Conservation (phyloP, 371 early-diverging fungal species). For the Parasitella parasitica region DNA sequence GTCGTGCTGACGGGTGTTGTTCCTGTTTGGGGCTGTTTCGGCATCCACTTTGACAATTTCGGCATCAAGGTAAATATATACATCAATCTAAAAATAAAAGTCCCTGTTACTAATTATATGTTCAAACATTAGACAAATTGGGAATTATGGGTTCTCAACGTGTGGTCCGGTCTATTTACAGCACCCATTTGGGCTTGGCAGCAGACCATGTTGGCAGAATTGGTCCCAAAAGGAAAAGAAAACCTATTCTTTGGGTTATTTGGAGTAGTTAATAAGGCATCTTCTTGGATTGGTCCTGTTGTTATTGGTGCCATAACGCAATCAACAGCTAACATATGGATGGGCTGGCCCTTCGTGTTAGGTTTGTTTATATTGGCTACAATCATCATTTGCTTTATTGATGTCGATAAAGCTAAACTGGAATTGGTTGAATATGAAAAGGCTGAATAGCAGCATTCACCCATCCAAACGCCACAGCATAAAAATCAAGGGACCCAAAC, state of each 20-base stretch:
- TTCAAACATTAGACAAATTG: not conserved
- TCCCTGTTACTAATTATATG: not conserved
- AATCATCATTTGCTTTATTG: conserved; percentile 41
- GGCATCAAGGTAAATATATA: conserved; percentile 22
- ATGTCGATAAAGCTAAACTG: conserved; percentile 53
- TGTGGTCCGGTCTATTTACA: conserved; percentile 44
- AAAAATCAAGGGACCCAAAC: not conserved
- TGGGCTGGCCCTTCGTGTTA: conserved; percentile 37
- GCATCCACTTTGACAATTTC: conserved; percentile 21
- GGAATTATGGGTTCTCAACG: conserved; percentile 43
- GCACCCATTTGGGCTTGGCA: conserved; percentile 52
- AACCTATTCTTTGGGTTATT: conserved; percentile 57
- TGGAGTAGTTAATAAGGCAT: conserved; percentile 63
- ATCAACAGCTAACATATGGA: conserved; percentile 32
- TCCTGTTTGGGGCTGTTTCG: conserved; percentile 44
- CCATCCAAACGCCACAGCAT: not conserved
- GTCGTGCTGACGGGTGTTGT: conserved; percentile 24
- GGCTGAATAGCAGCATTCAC: not conserved
- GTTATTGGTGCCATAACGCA: conserved; percentile 56
- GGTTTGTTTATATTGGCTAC: conserved; percentile 45
- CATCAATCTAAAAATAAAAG: not conserved
- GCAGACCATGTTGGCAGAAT: conserved; percentile 36
- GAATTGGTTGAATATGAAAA: conserved; percentile 32
- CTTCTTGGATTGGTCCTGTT: conserved; percentile 65
- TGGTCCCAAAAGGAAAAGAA: conserved; percentile 54